phyloP scores from a whole-genome alignment of 345 rosid genomes.

The Citrus australasica region DNA sequence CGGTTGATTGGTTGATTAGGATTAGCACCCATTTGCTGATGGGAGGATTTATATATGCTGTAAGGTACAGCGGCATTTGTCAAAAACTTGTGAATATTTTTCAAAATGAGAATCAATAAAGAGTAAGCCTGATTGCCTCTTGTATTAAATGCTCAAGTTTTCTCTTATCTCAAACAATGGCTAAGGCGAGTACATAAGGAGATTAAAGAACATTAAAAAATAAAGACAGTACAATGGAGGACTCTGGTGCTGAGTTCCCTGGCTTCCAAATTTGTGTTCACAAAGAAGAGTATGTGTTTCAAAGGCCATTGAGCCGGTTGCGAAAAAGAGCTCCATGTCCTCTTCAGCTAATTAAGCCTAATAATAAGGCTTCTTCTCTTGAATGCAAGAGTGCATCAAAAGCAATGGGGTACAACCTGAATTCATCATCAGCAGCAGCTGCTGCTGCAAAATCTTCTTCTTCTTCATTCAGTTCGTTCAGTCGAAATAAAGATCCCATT shows the following conservation, averaged over 20 bases:
- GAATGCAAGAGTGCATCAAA: conserved; percentile 8
- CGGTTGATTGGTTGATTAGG: background rate
- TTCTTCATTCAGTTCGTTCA: conserved; percentile 30
- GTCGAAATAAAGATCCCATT: conserved; percentile 58
- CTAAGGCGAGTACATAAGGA: background rate
- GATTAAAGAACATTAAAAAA: conserved; percentile 5
- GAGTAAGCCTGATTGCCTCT: background rate
- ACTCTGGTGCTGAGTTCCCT: conserved; percentile 46
- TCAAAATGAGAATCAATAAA: background rate
- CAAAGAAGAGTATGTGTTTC: conserved; percentile 48
- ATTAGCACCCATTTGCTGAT: background rate
- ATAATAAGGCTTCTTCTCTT: background rate
- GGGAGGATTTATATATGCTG: background rate
- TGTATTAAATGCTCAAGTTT: background rate
- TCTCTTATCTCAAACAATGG: background rate
- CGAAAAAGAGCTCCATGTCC: conserved; percentile 66
- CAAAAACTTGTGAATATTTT: background rate
- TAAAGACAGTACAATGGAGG: conserved; percentile 31
- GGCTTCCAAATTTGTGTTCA: conserved; percentile 54
- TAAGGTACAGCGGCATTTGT: background rate
- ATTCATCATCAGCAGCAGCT: conserved; percentile 5
- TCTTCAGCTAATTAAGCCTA: conserved; percentile 38
- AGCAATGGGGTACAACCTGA: conserved; percentile 16
- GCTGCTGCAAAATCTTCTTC: conserved; percentile 12
- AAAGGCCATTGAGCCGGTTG: conserved; percentile 47